phyloP scores from a whole-genome alignment of 441 rosid genomes.

The Arabidopsis lyrata region DNA sequence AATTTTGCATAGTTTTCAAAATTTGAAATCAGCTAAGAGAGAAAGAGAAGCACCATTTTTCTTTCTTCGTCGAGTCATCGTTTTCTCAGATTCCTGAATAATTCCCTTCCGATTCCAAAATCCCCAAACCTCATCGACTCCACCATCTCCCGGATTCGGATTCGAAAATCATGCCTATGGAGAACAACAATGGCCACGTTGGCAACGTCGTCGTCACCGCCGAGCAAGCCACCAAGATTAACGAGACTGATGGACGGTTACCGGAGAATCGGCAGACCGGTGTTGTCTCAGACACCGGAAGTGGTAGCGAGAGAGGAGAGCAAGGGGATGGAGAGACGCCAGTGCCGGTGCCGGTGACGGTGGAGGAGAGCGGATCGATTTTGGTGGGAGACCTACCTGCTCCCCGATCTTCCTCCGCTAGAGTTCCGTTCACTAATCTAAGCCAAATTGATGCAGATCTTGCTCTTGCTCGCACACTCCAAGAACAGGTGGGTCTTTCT shows the following conservation, averaged over 20 bases:
- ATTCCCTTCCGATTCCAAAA: conserved; percentile 42
- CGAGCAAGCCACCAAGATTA: conserved; percentile 42
- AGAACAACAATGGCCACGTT: conserved; percentile 44
- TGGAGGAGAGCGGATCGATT: conserved; percentile 43
- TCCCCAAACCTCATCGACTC: background rate
- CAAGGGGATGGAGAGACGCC: conserved; percentile 33
- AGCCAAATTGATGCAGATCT: conserved; percentile 95
- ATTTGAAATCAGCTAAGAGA: conserved; percentile 39
- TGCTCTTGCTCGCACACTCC: conserved; percentile 93
- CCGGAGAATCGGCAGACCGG: conserved; percentile 38
- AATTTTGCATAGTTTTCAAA: conserved; percentile 20
- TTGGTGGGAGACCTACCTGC: conserved; percentile 41
- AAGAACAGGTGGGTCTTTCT: conserved; percentile 72
- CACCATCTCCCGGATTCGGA: conserved; percentile 25
- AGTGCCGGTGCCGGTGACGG: conserved; percentile 40
- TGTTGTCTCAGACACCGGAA: conserved; percentile 31
- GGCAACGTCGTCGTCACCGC: conserved; percentile 43
- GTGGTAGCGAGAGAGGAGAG: conserved; percentile 36
- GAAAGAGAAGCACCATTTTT: conserved; percentile 38
- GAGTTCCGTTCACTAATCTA: conserved; percentile 83
- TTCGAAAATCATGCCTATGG: conserved; percentile 45
- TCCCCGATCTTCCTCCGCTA: conserved; percentile 48
- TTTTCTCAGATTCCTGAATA: conserved; percentile 46
- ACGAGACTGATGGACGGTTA: conserved; percentile 37
- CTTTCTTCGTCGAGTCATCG: conserved; percentile 40